Base-by-base conservation (phyloP, 345 rosid genomes). In the Boechera divaricarpa region DNA sequence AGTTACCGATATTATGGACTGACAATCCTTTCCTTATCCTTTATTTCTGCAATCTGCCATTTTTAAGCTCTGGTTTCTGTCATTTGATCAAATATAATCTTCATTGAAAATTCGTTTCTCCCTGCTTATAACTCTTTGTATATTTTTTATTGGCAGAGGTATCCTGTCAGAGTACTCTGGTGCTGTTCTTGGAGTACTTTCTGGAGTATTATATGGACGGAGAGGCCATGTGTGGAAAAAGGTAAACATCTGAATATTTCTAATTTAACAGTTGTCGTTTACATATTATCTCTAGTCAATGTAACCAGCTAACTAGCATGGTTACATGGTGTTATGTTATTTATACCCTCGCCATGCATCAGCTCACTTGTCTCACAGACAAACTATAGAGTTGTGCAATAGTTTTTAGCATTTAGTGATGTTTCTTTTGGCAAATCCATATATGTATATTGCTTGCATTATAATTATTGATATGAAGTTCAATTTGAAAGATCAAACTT, bases 81-180 rank as follows among this genome's bases (percentile, higher is more conserved):
- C 52, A 16, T 64, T 38, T 72, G 39, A 44, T 26, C 2, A 26
- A n/a, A 41, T 31, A 5, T 13, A 3, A 2, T 35, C 47, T 32
- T 61, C 69, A 7, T 7, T 63, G 49, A 48, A 36, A 13, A 8
- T 48, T 15, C 0, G 16, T 7, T 9, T 29, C 13, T 18, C 21
- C 59, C 26, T 63, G 42, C 33, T 48, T 52, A 6, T 29, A 2
- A 56, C 32, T 66, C 6, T 68, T 35, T 69, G 66, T 53, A 21
- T 21, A 21, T 1, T 1, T 10, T 35, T 53, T 79, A 55, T 51
- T 77, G 79, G 52, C 66, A 95, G 99, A 79, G 89, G 93, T 79
- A 85, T 95, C 81, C 78, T 95, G 87, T 89, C 90, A 29, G 99
- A 95, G 87, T 95, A 95, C 84, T 92, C 99, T 69, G 99, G 99